Percentiles rank a stretch among this genome's conserved stretches.
These are phyloP conservation scores for Pogostemon cablin DNA, from an alignment of 257 asterid genomes.

Conservation along the genomic window DNA sequence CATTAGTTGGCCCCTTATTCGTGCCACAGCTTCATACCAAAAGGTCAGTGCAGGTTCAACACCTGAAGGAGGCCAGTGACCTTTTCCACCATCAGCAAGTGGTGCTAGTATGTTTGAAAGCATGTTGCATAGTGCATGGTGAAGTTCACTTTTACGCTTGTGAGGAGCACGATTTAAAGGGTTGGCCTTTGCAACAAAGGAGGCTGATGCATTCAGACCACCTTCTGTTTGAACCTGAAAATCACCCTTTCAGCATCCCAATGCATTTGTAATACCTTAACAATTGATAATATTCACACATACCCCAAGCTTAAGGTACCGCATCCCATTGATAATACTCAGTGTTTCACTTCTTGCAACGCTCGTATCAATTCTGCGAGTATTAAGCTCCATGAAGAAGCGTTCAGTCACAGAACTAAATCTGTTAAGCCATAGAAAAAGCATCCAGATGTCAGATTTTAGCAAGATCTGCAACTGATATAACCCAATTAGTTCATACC, in stretches of 20 bases:
- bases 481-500: slow-evolving; percentile 49
- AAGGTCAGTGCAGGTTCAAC: slow-evolving; percentile 94
- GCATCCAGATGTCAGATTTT: slow-evolving; percentile 28
- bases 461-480: slow-evolving; percentile 11
- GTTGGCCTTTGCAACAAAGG: slow-evolving; percentile 98
- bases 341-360: slow-evolving; percentile 98
- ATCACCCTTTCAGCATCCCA: slow-evolving; percentile 39
- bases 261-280: slow-evolving; percentile 36
- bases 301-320: slow-evolving; percentile 99
- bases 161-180: slow-evolving; percentile 96
- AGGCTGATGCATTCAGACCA: slow-evolving; percentile 96
- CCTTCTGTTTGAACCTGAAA: slow-evolving; percentile 96
- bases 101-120: slow-evolving; percentile 97
- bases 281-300: slow-evolving; percentile 38
- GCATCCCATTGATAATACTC: slow-evolving; percentile 94
- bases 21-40: slow-evolving; percentile 99
- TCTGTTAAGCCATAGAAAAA: slow-evolving; percentile 53
- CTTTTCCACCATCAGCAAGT: slow-evolving; percentile 94
- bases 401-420: slow-evolving; percentile 99
- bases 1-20: slow-evolving; percentile 85
- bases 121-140: slow-evolving; percentile 99
- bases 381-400: slow-evolving; percentile 95
- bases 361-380: slow-evolving; percentile 91
- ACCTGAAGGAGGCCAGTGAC: slow-evolving; percentile 97
- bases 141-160: slow-evolving; percentile 95